These are phyloP conservation scores for Calonectria pseudoreteaudii DNA, from an alignment of 2,329 filamentous ascomycete genomes.

Conservation along the genomic window DNA sequence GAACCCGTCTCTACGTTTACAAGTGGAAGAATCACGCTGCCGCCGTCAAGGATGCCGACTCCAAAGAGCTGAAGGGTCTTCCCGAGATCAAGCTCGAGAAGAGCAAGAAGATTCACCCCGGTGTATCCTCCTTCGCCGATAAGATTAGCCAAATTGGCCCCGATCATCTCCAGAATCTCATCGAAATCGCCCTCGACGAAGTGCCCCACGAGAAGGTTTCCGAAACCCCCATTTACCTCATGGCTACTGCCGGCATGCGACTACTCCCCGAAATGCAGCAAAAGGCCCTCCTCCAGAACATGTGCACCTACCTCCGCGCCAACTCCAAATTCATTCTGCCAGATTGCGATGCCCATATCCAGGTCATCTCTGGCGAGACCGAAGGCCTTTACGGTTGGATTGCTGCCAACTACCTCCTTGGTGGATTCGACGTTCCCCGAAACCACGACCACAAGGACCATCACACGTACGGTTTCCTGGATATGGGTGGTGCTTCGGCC, in stretches of 20 bases:
- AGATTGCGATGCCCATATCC: slow-evolving; percentile 90
- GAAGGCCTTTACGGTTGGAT: slow-evolving; percentile 98
- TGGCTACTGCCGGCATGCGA: slow-evolving; percentile 96
- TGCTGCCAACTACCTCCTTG: slow-evolving; percentile 93
- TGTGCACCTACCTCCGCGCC: slow-evolving; percentile 84
- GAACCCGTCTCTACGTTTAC: slow-evolving; percentile 94
- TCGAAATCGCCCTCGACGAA: slow-evolving; percentile 83
- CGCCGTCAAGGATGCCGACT: slow-evolving; percentile 65
- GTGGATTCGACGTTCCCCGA: slow-evolving; percentile 84
- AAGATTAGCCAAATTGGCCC: slow-evolving; percentile 80
- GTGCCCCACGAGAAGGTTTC: slow-evolving; percentile 81
- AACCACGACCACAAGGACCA: slow-evolving; percentile 86
- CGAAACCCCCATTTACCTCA: slow-evolving; percentile 92
- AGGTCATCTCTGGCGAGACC: slow-evolving; percentile 95
- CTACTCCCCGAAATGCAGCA: slow-evolving; percentile 82
- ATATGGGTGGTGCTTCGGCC: slow-evolving; percentile 98
- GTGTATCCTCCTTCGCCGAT: slow-evolving; percentile 89
- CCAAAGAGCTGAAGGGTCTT: slow-evolving; percentile 67
- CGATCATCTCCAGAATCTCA: slow-evolving; percentile 82
- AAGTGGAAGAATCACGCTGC: slow-evolving; percentile 85
- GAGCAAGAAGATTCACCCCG: slow-evolving; percentile 93
- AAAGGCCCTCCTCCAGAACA: slow-evolving; percentile 76
- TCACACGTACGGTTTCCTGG: slow-evolving; percentile 95
- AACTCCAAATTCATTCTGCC: slow-evolving; percentile 86
- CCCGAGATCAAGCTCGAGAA: slow-evolving; percentile 87